Evolutionary conservation across 352 stramenopile species (phyloP), one percentile per base, ranked within the genome.

Genomic region (Phytophthora cactorum): DNA sequence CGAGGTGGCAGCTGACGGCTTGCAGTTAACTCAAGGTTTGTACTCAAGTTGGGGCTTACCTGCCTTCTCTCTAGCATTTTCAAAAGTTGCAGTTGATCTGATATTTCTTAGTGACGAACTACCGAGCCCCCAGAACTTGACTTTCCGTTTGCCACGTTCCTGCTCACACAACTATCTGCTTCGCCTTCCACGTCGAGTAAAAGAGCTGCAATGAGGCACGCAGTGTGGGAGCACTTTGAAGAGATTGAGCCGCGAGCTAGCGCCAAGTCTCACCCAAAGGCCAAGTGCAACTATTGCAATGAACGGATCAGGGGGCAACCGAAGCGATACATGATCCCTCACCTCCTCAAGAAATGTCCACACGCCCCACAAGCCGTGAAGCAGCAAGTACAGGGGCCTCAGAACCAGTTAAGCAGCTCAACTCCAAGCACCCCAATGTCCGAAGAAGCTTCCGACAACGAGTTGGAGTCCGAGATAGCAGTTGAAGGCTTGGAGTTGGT

Each of bases 201-300:
- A 45, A 15, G 38, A 38, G 32, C 32, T 9, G 32, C 39, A 22
- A 22, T 45, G 39, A 22, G 39, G 39, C 39, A 22, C 43, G 43
- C 43, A 29, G 29, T 44, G 3, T 52, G 28, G 54, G 28, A 52
- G 41, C 44, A 44, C 22, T 62, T 62, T 41, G 31, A 62, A 12
- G 54, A 53, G 43, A 22, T 45, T 1, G 54, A 31, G 54, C n/a
- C 43, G 15, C 54, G 54, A 11, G 10, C 17, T 3, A 62, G 17
- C 29, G 17, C 54, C 54, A 53, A 53, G 10, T 31, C 41, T 7
- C 54, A 62, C 43, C 41, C 54, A 5, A 52, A 12, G 3, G 54
- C 54, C 29, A 43, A 34, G 43, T 62, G 54, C 43, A 62, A 53
- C 9, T 62, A 45, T 29, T 53, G 54, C 29, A 17, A 44, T 11